Evolutionary conservation across 768 basidiomycete species (phyloP), one percentile per base, ranked within the genome.

Genomic region (Lentinula sp.): DNA sequence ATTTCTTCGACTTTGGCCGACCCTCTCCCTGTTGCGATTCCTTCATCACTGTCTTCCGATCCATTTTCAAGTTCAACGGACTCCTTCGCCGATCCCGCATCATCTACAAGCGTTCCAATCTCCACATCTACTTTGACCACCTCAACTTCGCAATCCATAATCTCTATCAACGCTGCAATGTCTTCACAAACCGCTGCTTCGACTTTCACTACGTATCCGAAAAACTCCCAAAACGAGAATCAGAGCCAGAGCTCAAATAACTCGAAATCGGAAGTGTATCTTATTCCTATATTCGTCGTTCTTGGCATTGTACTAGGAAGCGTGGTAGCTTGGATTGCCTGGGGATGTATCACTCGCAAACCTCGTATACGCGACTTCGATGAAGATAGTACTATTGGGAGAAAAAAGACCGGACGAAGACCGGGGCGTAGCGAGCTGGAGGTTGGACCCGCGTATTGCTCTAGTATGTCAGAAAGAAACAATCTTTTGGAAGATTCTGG

Each of bases 101-200:
- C 41, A 3, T 28, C 60, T 9, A 32, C 57, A 13, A 51, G 68
- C 66, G 42, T 37, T 42, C 33, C 67, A 45, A 62, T 62, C 16
- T 62, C 66, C 8, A 63, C 64, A 32, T 52, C 43, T 20, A 46
- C 51, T 13, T 28, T 48, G 16, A 48, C 51, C 43, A 16, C 51
- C n/a, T 57, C 61, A 45, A 32, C 53, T 12, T 64, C 54, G 57
- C 62, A 55, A 41, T 65, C 70, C 16, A 53, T 79, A 3, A 65
- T 77, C 23, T 70, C 71, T 18, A 74, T 77, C 57, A 73, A 72
- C 32, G 37, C 66, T 72, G 23, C 70, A 72, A 15, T 72, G 74
- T 4, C 37, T 39, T 60, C 56, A 18, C 41, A 39, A 15, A 28
- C 45, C 32, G 9, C 48, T 28, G 23, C 50, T 5, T 39, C 62